These are phyloP conservation scores for Gyrodon lividus DNA, from an alignment of 768 basidiomycete genomes.

Conservation along the genomic window DNA sequence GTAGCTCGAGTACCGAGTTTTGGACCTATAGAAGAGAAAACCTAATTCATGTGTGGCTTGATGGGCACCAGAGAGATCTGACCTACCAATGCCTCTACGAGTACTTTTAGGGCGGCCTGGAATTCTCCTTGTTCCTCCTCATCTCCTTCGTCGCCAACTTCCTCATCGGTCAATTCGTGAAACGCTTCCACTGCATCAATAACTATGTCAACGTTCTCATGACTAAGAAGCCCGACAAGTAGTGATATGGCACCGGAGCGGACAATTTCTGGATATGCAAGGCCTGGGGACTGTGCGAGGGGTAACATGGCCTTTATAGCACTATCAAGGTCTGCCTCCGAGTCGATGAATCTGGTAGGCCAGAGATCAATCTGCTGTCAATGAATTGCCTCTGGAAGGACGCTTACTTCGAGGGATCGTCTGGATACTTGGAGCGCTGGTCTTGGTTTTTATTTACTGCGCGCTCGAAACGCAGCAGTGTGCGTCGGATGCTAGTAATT, in stretches of 20 bases:
- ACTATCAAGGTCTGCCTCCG: constrained; percentile 90
- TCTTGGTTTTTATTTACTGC: constrained; percentile 94
- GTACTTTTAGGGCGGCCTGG: constrained; percentile 67
- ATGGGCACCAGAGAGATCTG: background rate
- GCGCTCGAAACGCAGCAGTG: constrained; percentile 80
- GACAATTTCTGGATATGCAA: constrained; percentile 90
- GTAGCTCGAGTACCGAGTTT: constrained; percentile 79
- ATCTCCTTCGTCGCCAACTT: constrained; percentile 77
- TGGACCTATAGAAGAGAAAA: constrained; percentile 53
- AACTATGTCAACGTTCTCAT: constrained; percentile 97
- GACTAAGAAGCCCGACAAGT: constrained; percentile 83
- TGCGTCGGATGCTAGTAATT: constrained; percentile 65
- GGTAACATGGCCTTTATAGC: constrained; percentile 87
- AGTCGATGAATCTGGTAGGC: constrained; percentile 87
- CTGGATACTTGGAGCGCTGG: constrained; percentile 91
- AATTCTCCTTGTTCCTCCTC: constrained; percentile 60
- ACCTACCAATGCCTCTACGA: constrained; percentile 77
- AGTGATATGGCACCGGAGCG: constrained; percentile 66
- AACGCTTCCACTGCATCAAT: constrained; percentile 92
- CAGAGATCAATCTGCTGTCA: constrained; percentile 4
- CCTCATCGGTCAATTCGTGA: constrained; percentile 95
- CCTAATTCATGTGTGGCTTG: constrained; percentile 1
- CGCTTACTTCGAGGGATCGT: constrained; percentile 84
- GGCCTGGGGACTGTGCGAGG: constrained; percentile 75
- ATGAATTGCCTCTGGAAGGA: background rate